Conservation (phyloP, 139 green algal species). For the Coelastrella sp. region DNA sequence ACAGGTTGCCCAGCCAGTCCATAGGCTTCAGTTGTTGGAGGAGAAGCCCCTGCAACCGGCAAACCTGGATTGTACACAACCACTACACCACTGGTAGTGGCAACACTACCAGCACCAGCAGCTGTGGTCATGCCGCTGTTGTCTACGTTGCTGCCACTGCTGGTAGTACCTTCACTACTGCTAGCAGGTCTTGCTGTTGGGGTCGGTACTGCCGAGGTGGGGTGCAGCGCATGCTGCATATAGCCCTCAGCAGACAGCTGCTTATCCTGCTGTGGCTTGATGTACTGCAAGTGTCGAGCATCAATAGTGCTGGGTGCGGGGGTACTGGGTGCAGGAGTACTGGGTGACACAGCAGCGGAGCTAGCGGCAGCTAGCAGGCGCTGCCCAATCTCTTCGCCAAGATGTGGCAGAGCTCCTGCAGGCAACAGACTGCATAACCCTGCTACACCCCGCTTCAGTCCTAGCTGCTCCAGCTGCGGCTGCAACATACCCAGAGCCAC, state of each 20-base stretch:
- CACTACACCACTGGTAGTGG: background rate
- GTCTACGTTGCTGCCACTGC: conserved; percentile 3
- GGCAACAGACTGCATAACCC: conserved; percentile 38
- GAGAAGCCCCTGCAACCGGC: background rate
- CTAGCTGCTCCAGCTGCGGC: conserved; percentile 37
- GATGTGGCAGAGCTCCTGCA: conserved; percentile 12
- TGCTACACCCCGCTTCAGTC: conserved; percentile 24
- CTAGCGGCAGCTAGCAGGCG: conserved; percentile 15
- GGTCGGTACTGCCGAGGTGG: background rate
- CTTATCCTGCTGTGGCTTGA: background rate
- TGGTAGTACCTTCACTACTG: conserved; percentile 12
- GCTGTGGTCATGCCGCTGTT: conserved; percentile 21
- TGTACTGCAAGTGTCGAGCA: background rate
- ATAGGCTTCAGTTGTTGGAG: background rate
- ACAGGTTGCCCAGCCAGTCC: too few relatives aligned
- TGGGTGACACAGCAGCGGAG: background rate
- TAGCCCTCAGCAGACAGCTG: background rate
- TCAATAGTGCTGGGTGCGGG: conserved; percentile 6
- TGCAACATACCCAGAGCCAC: conserved; percentile 38
- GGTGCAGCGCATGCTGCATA: too few relatives aligned
- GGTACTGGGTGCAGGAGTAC: background rate
- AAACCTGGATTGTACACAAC: background rate
- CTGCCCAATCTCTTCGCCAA: background rate
- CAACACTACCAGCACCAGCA: too few relatives aligned
- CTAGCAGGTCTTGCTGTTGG: background rate